A percentile compares a stretch with the other conserved stretches of the same genome.
Evolutionary conservation across 352 stramenopile species (phyloP).

Genomic region (Proteromonas lacertae): DNA sequence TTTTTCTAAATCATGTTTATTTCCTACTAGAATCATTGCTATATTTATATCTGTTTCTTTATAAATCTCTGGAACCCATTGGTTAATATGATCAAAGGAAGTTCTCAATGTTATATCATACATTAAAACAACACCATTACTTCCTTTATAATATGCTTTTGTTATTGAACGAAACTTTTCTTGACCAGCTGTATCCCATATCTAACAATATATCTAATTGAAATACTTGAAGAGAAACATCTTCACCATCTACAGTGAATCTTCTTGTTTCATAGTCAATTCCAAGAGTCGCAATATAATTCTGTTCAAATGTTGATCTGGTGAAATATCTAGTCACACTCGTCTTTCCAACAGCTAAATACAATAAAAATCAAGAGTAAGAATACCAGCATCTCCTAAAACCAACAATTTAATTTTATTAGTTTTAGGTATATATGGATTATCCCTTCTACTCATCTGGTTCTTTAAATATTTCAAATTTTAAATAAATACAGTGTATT

Average conservation of each 20-base stretch:
- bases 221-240: conserved; percentile 30
- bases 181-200: conserved; percentile 68
- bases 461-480: too few relatives aligned
- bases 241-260: conserved; percentile 31
- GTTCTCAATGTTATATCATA: conserved; percentile 58
- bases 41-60: too few relatives aligned
- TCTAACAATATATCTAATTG: conserved; percentile 23
- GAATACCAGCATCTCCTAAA: too few relatives aligned
- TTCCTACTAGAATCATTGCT: too few relatives aligned
- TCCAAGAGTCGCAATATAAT: conserved; percentile 33
- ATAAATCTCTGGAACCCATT: conserved; percentile 83
- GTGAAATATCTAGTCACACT: conserved; percentile 58
- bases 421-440: too few relatives aligned
- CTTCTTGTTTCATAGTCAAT: conserved; percentile 64
- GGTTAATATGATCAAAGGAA: conserved; percentile 62
- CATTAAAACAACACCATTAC: conserved; percentile 57
- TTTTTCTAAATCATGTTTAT: too few relatives aligned
- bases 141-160: conserved; percentile 59
- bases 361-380: too few relatives aligned
- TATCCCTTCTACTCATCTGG: too few relatives aligned
- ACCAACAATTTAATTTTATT: too few relatives aligned
- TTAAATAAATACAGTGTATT: too few relatives aligned
- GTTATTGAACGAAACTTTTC: conserved; percentile 70
- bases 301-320: conserved; percentile 44
- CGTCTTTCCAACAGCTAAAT: conserved; percentile 55